Base-by-base conservation (phyloP, 208 protist genomes). In the Angomonas ambiguus region DNA sequence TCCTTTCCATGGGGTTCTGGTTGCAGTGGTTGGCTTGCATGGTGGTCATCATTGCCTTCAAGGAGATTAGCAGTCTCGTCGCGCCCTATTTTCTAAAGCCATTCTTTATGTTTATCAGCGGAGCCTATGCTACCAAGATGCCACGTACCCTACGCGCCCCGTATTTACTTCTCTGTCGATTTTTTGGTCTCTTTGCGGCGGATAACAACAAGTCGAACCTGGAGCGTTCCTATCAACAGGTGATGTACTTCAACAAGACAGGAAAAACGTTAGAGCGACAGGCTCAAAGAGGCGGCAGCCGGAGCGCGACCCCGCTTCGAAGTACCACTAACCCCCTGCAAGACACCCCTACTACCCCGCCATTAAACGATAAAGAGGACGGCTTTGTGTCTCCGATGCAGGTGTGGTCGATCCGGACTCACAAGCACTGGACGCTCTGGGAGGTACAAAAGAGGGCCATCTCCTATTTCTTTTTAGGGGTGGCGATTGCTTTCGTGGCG, bases 371-470 rank as follows among this genome's bases (percentile, higher is more conserved):
- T 10, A 28, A 35, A 33, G 5, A 10, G 3, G 81, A 84, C 28
- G 77, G 81, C 32, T 84, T 76, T 65, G 31, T 82, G 10, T 69
- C 27, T 33, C 42, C 25, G n/a, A 24, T 69, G 28, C 80, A 85
- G 69, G 62, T 72, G 51, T 88, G 82, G 82, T 85, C 80, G 1
- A 76, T 83, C 34, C 71, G 76, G 25, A 88, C 79, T 22, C 82
- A 91, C 57, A 41, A 60, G 42, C 85, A 91, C 59, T 91, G 82
- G 77, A 88, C 81, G 85, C 64, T 88, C 30, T 91, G 85, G 82
- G 85, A 91, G 51, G 68, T 80, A 6, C 82, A 91, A 61, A 45
- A 63, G 65, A 73, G 69, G 33, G 74, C 70, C 18, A 27, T 88
- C 32, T 82, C 79, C 1, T 91, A 88, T 63, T 67, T 80, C 6